Base-by-base conservation (phyloP, 352 stramenopile species). In the Phytophthora multivora region DNA sequence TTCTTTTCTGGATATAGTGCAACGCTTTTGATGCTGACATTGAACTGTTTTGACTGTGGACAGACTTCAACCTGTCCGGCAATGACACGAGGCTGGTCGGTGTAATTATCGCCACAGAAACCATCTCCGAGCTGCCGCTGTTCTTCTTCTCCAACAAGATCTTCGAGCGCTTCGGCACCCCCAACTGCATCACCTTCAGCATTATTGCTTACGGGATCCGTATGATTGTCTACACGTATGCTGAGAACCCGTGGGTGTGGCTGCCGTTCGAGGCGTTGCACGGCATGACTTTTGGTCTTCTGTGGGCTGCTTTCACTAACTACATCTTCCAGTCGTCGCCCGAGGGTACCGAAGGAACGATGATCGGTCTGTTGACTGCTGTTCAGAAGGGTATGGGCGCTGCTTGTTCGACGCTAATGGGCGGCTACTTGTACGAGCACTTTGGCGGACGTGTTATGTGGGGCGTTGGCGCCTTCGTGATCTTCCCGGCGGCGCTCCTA, bases 91-190 rank as follows among this genome's bases (percentile, higher is more conserved):
- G 77, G 35, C 66, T 93, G 21, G 70, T 93, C 5, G 83, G 83
- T 30, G 77, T 84, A 55, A 83, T 88, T 50, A 90, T 93, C 57
- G 75, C 68, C 26, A 66, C 76, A 28, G 77, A 92, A 54, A 92
- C 83, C 40, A 71, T 80, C 39, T 90, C 81, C 33, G 83, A 92
- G 53, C 67, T 90, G 51, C 83, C 83, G 16, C 70, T 87, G 23
- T 93, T 93, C 66, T 93, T 90, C 71, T 74, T 79, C 63, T 80
- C 81, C 47, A 83, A 93, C 62, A 51, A 73, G 30, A 88, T 90
- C 57, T 82, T 93, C 63, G 69, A 80, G 38, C 73, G 65, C 25
- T 66, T 88, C 31, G 83, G 81, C 12, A 88, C 77, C 18, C 69
- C 78, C 10, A 56, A 53, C 30, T 78, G 70, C 62, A 76, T 92